Percentiles rank a stretch among this genome's conserved stretches.
These are phyloP conservation scores for Ascochyta lentis DNA, from an alignment of 2,329 filamentous ascomycete species.

Conservation along the genomic window DNA sequence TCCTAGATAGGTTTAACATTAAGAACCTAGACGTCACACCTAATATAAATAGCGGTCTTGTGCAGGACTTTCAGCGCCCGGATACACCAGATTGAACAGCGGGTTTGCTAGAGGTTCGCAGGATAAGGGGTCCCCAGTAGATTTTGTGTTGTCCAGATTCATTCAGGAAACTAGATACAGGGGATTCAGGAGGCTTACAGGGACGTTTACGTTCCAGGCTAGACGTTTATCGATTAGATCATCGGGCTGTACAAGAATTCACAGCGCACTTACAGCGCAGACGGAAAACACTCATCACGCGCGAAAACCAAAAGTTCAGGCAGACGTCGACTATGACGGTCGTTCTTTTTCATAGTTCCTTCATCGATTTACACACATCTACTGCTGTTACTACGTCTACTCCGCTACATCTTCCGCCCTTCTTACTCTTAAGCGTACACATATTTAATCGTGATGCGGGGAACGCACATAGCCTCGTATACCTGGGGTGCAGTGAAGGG, in stretches of 20 bases:
- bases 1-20: constrained; percentile 14
- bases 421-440: constrained; percentile 28
- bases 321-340: constrained; percentile 22
- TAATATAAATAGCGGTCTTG: constrained; percentile 17
- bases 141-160: constrained; percentile 15
- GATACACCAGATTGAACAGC: constrained; percentile 11
- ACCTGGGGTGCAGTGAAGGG: constrained; percentile 24
- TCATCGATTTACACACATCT: constrained; percentile 25
- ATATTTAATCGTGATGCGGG: constrained; percentile 24
- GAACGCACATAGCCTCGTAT: constrained; percentile 26
- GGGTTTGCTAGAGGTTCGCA: constrained; percentile 14
- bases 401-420: constrained; percentile 26
- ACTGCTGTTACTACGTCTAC: constrained; percentile 27
- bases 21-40: constrained; percentile 15
- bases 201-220: constrained; percentile 16
- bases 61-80: constrained; percentile 19
- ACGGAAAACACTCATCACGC: constrained; percentile 27
- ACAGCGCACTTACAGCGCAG: constrained; percentile 23
- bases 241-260: constrained; percentile 19
- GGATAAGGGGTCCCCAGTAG: constrained; percentile 11
- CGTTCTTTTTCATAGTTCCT: constrained; percentile 23
- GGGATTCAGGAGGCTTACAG: constrained; percentile 7
- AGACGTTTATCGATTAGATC: constrained; percentile 7
- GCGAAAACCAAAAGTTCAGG: constrained; percentile 24
- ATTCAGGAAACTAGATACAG: constrained; percentile 10